These are phyloP conservation scores for Staphylotrichum tortipilum DNA, from an alignment of 495 filamentous ascomycete species.

Conservation along the genomic window DNA sequence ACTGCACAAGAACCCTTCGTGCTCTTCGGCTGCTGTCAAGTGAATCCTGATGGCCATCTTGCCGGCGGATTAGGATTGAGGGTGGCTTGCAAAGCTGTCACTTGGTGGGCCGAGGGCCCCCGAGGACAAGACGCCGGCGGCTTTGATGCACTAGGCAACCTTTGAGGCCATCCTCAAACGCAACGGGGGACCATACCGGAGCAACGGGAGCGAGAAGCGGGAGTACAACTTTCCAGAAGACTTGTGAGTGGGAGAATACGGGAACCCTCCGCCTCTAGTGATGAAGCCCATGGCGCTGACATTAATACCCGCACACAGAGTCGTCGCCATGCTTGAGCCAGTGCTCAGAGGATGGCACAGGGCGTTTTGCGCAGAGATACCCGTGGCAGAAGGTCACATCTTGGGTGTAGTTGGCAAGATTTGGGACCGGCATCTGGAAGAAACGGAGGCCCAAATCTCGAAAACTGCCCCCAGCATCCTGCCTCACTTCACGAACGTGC, in stretches of 20 bases:
- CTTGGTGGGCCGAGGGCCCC: constrained; percentile 8
- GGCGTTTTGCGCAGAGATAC: background rate
- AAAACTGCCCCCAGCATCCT: background rate
- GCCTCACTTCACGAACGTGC: background rate
- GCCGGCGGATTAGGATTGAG: too few species aligned
- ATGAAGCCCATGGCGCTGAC: background rate
- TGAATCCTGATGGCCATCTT: too few species aligned
- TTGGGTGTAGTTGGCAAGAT: background rate
- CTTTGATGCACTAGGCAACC: constrained; percentile 3
- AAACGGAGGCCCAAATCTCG: background rate
- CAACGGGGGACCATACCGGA: constrained; percentile 7
- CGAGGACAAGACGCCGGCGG: background rate
- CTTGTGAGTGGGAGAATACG: too few species aligned
- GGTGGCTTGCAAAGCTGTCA: background rate
- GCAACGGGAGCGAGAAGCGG: background rate
- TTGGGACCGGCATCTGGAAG: constrained; percentile 5
- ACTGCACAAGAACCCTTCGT: too few species aligned
- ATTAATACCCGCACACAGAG: background rate
- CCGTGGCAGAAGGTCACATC: background rate
- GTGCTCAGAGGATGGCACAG: constrained; percentile 2
- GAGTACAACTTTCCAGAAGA: constrained; percentile 9
- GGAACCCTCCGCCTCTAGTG: too few species aligned
- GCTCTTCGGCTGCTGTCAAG: too few species aligned
- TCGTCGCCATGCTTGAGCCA: background rate
- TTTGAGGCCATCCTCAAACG: constrained; percentile 12